A percentile compares a stretch with the other conserved stretches of the same genome.
Conservation (phyloP, 352 stramenopile genomes). For the Pythium sukuiense region DNA sequence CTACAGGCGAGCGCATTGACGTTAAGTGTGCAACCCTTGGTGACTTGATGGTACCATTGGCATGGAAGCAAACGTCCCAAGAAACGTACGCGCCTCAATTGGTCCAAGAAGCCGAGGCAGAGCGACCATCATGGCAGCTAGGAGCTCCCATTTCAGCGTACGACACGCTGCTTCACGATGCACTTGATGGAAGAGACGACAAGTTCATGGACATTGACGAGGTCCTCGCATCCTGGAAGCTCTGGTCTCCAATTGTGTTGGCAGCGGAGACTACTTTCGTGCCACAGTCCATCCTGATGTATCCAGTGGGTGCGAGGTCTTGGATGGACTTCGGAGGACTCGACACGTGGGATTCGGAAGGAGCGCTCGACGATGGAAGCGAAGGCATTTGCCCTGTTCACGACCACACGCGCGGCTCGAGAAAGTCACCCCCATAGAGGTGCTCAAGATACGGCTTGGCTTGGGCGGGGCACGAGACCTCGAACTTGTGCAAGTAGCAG, state of each 20-base stretch:
- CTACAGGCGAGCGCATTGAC: conserved; percentile 9
- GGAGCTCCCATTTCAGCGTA: conserved; percentile 21
- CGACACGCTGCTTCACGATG: conserved; percentile 20
- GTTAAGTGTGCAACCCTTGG: conserved; percentile 13
- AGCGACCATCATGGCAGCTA: conserved; percentile 5
- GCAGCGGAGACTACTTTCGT: neutral
- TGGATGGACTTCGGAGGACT: conserved; percentile 14
- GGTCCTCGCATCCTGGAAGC: conserved; percentile 53
- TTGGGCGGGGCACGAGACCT: conserved; percentile 50
- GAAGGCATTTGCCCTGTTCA: neutral
- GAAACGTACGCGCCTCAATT: neutral
- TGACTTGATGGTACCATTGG: neutral
- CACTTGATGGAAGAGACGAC: conserved; percentile 1
- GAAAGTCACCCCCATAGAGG: conserved; percentile 53
- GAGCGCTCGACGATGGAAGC: neutral
- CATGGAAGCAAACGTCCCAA: conserved; percentile 6
- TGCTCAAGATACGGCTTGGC: conserved; percentile 48
- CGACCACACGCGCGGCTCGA: conserved; percentile 20
- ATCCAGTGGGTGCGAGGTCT: conserved; percentile 14
- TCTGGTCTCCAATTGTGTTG: conserved; percentile 61
- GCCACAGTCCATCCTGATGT: conserved; percentile 12
- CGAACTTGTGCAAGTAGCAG: conserved; percentile 47
- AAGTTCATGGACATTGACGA: conserved; percentile 49
- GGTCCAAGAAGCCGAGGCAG: neutral
- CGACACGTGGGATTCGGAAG: neutral